Conservation (phyloP, 2,329 filamentous ascomycete species). For the Ceratocystis colombiana region DNA sequence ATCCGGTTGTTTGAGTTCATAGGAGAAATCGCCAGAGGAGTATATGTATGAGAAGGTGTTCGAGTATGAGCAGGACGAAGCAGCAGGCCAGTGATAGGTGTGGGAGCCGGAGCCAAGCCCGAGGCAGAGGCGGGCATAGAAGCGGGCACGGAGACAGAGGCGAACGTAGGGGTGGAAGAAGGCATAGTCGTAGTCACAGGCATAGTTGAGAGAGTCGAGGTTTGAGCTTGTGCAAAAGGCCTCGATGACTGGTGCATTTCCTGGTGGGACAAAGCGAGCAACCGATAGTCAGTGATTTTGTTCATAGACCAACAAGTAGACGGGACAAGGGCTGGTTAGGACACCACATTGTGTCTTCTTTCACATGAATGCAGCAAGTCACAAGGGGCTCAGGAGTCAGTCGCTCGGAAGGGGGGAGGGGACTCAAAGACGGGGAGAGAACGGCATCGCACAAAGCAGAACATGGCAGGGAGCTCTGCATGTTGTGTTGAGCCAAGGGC, state of each 20-base stretch:
- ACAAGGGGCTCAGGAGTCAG: conserved; percentile 1
- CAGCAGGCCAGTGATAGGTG: conserved; percentile 44
- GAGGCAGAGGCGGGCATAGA: background rate
- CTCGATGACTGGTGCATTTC: conserved; percentile 57
- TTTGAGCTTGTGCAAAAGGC: conserved; percentile 34
- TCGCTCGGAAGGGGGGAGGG: conserved; percentile 3
- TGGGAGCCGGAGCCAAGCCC: background rate
- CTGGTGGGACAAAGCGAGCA: conserved; percentile 35
- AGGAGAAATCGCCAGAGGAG: conserved; percentile 51
- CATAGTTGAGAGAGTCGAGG: conserved; percentile 22
- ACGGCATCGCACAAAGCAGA: conserved; percentile 18
- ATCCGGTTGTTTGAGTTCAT: conserved; percentile 77
- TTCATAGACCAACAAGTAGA: conserved; percentile 19
- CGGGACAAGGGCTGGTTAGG: background rate
- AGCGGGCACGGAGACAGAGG: conserved; percentile 28
- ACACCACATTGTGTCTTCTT: background rate
- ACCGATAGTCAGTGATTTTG: conserved; percentile 26
- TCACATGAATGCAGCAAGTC: background rate
- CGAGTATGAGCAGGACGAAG: conserved; percentile 58
- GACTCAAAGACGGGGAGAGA: background rate
- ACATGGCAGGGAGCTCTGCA: conserved; percentile 11
- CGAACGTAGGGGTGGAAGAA: conserved; percentile 7
- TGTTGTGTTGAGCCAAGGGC: conserved; percentile 24
- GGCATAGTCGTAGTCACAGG: conserved; percentile 32
- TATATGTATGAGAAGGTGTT: conserved; percentile 68